Evolutionary conservation across 352 stramenopile genomes (phyloP).

Genomic region (Phytophthora hybrid): DNA sequence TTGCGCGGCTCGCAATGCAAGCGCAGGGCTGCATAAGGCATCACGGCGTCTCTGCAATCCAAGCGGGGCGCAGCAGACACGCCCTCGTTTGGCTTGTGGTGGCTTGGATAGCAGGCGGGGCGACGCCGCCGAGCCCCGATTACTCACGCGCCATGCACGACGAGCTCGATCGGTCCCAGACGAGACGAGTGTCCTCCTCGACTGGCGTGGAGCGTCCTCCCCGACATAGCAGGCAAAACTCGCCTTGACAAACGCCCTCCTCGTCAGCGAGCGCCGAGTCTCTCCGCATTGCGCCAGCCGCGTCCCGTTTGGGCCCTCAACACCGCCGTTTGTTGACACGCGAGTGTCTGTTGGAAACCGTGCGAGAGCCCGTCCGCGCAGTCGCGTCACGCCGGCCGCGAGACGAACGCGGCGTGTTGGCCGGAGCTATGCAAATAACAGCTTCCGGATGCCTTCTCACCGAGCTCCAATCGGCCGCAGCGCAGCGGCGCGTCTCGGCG

Average conservation of each 20-base stretch:
- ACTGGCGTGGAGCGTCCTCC: constrained; percentile 20
- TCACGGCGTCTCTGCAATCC: constrained; percentile 44
- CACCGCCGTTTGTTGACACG: constrained; percentile 36
- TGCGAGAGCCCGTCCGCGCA: constrained; percentile 12
- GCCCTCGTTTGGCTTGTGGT: background rate
- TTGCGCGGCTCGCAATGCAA: constrained; percentile 23
- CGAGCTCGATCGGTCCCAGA: constrained; percentile 26
- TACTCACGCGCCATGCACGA: constrained; percentile 11
- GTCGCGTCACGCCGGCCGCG: constrained; percentile 18
- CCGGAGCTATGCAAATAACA: constrained; percentile 46
- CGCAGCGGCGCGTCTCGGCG: constrained; percentile 9
- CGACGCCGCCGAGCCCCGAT: constrained; percentile 5
- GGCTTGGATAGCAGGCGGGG: background rate
- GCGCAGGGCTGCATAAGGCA: constrained; percentile 30
- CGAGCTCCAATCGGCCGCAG: constrained; percentile 22
- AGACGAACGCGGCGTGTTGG: constrained; percentile 19
- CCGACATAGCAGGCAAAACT: constrained; percentile 25
- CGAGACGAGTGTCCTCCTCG: constrained; percentile 28
- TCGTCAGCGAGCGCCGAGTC: constrained; percentile 33
- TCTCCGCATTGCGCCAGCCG: constrained; percentile 34
- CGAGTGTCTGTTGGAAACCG: constrained; percentile 18
- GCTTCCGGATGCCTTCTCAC: constrained; percentile 14
- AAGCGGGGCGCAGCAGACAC: background rate
- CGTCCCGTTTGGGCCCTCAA: constrained; percentile 30
- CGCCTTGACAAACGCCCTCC: constrained; percentile 19